These are phyloP conservation scores for Ustulina deusta DNA, from an alignment of 2,329 filamentous ascomycete species.

Conservation along the genomic window DNA sequence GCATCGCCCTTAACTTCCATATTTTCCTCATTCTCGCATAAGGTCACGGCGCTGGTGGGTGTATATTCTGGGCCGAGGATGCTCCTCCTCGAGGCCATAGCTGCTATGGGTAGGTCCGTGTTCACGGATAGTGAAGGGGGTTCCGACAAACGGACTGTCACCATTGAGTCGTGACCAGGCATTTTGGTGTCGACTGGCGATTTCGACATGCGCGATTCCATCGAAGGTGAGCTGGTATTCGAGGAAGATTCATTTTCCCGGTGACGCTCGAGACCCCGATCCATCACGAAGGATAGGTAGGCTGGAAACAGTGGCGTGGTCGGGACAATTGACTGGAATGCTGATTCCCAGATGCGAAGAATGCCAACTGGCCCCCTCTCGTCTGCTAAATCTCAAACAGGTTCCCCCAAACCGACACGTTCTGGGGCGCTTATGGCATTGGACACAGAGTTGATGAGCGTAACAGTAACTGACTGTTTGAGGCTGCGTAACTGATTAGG, in stretches of 20 bases:
- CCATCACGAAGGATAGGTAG: constrained; percentile 48
- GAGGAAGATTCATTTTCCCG: constrained; percentile 42
- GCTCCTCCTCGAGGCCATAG: constrained; percentile 48
- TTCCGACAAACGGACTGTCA: constrained; percentile 80
- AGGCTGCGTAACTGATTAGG: constrained; percentile 18
- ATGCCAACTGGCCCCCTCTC: constrained; percentile 44
- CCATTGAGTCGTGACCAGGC: constrained; percentile 74
- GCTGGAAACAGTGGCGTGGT: constrained; percentile 39
- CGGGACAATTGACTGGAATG: constrained; percentile 47
- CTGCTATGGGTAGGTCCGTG: constrained; percentile 53
- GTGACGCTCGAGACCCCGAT: constrained; percentile 42
- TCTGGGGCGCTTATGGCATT: constrained; percentile 40
- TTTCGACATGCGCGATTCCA: constrained; percentile 41
- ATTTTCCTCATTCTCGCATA: constrained; percentile 41
- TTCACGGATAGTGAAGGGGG: constrained; percentile 65
- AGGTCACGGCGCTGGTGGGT: constrained; percentile 47
- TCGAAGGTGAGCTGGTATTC: constrained; percentile 32
- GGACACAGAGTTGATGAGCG: constrained; percentile 33
- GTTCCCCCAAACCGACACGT: constrained; percentile 39
- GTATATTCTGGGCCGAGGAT: constrained; percentile 51
- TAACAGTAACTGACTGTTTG: constrained; percentile 23
- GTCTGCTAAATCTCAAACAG: constrained; percentile 36
- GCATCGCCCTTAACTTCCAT: constrained; percentile 22
- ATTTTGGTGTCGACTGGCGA: constrained; percentile 44
- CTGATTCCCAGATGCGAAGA: constrained; percentile 44